Evolutionary conservation across 495 filamentous ascomycete species (phyloP).

Genomic region (Podospora didyma): DNA sequence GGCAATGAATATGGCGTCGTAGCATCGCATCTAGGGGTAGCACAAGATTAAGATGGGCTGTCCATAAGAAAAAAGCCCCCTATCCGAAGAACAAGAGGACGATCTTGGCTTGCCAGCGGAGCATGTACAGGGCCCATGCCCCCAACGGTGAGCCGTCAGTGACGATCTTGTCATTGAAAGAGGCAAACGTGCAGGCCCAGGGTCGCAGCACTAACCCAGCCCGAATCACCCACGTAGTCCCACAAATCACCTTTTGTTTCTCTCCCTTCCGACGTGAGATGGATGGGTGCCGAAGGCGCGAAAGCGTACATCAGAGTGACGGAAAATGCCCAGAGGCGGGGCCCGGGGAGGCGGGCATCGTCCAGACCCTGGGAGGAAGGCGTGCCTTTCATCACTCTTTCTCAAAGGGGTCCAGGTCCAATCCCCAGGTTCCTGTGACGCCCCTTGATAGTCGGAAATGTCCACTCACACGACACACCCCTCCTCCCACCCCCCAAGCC

Average conservation of each 20-base stretch:
- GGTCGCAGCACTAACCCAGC: slow-evolving; percentile 1
- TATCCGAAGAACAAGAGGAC: neutral
- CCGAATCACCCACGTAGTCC: neutral
- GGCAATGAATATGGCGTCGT: too few relatives aligned
- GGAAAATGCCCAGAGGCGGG: too few relatives aligned
- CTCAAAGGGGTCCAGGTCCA: neutral
- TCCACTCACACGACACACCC: neutral
- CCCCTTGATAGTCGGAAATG: neutral
- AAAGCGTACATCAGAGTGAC: too few relatives aligned
- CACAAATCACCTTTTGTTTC: neutral
- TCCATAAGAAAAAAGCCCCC: too few relatives aligned
- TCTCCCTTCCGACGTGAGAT: neutral
- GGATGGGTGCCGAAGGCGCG: too few relatives aligned
- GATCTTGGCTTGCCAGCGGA: neutral
- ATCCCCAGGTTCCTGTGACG: neutral
- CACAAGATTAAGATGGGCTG: too few relatives aligned
- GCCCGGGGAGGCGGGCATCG: too few relatives aligned
- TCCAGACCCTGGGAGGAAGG: too few relatives aligned
- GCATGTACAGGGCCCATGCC: slow-evolving; percentile 14
- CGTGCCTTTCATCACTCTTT: neutral
- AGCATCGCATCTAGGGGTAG: too few relatives aligned
- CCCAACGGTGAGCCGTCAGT: slow-evolving; percentile 25
- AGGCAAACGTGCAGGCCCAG: slow-evolving; percentile 17
- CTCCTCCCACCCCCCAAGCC: slow-evolving; percentile 8
- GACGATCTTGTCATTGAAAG: slow-evolving; percentile 31